Percentiles rank a stretch among this genome's conserved stretches.
These are phyloP conservation scores for Ceratobasidium theobromae DNA, from an alignment of 1,284 basidiomycete genomes.

Conservation along the genomic window DNA sequence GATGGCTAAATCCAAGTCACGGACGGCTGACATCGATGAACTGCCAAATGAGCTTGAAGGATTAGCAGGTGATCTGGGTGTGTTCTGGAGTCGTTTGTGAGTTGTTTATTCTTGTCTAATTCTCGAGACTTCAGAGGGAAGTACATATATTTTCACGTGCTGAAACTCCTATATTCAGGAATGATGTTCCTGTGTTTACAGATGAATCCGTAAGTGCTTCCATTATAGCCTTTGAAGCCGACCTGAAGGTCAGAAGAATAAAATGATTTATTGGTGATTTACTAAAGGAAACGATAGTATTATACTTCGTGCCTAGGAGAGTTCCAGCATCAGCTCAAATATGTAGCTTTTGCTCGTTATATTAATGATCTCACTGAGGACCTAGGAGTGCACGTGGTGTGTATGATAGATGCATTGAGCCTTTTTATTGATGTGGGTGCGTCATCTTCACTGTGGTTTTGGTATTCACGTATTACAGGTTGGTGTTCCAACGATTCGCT, in stretches of 20 bases:
- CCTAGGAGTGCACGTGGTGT: slow-evolving; percentile 68
- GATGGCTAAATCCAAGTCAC: slow-evolving; percentile 31
- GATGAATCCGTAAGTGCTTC: slow-evolving; percentile 68
- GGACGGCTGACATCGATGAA: slow-evolving; percentile 53
- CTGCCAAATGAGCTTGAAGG: slow-evolving; percentile 62
- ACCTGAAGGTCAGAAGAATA: neutral
- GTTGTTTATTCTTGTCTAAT: slow-evolving; percentile 1
- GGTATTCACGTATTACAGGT: slow-evolving; percentile 7
- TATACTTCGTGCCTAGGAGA: slow-evolving; percentile 67
- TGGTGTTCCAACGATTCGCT: slow-evolving; percentile 74
- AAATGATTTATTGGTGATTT: neutral
- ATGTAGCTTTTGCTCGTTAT: slow-evolving; percentile 67
- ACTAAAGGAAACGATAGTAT: slow-evolving; percentile 56
- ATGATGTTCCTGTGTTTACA: slow-evolving; percentile 42
- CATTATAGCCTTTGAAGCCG: slow-evolving; percentile 59
- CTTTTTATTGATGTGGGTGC: slow-evolving; percentile 72
- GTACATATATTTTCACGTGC: no score
- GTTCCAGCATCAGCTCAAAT: slow-evolving; percentile 67
- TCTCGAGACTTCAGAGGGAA: no score
- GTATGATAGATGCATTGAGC: slow-evolving; percentile 60
- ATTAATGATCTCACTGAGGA: slow-evolving; percentile 67
- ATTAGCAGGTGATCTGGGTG: slow-evolving; percentile 60
- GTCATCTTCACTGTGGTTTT: no score
- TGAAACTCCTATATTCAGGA: slow-evolving; percentile 4
- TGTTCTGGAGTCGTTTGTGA: slow-evolving; percentile 65